phyloP scores from a whole-genome alignment of 1,139 yeast genomes.

The Lodderomyces metapsilosis region DNA sequence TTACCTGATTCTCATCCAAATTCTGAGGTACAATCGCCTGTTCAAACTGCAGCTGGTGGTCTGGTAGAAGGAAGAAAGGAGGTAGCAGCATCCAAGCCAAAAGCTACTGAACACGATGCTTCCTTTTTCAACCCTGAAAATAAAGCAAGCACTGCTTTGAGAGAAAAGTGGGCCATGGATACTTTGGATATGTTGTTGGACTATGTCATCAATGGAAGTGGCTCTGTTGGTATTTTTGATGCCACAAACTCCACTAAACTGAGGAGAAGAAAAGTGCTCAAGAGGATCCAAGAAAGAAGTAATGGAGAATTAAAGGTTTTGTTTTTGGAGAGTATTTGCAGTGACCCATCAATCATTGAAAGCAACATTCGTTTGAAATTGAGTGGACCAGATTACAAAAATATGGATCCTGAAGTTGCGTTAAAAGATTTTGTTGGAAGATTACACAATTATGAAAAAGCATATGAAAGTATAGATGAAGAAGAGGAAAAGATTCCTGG shows the following conservation, averaged over 20 bases:
- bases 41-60: slow-evolving; percentile 11
- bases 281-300: slow-evolving; percentile 67
- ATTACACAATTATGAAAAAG: slow-evolving; percentile 78
- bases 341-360: slow-evolving; percentile 74
- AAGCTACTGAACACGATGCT: slow-evolving; percentile 56
- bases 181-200: slow-evolving; percentile 83
- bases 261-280: slow-evolving; percentile 67
- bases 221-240: slow-evolving; percentile 92
- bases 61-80: not conserved
- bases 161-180: slow-evolving; percentile 97
- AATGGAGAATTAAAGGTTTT: slow-evolving; percentile 76
- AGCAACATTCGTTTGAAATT: slow-evolving; percentile 80
- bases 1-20: slow-evolving; percentile 60
- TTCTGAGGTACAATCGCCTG: slow-evolving; percentile 14
- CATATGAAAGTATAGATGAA: slow-evolving; percentile 87
- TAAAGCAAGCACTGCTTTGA: slow-evolving; percentile 55
- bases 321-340: slow-evolving; percentile 84
- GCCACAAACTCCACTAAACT: slow-evolving; percentile 88
- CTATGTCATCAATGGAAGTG: slow-evolving; percentile 74
- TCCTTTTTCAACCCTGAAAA: slow-evolving; percentile 86
- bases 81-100: slow-evolving; percentile 16
- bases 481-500: slow-evolving; percentile 60
- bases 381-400: slow-evolving; percentile 88
- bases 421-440: slow-evolving; percentile 80
- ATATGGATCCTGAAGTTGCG: slow-evolving; percentile 82